Evolutionary conservation across 768 basidiomycete genomes (phyloP).

Genomic region (Russula dissimulans): DNA sequence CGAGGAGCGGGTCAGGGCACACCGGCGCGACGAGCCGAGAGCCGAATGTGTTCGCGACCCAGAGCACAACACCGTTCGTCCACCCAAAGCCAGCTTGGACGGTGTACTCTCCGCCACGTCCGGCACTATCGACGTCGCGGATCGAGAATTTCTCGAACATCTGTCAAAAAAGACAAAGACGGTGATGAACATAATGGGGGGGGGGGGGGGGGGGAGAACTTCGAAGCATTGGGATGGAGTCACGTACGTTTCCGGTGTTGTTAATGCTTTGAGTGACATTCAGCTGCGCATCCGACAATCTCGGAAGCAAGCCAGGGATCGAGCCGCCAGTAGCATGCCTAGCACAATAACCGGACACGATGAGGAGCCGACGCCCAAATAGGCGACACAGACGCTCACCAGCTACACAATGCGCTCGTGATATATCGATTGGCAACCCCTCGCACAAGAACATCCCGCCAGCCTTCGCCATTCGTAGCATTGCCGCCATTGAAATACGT

Average conservation of each 20-base stretch:
- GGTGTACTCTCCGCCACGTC: slow-evolving; percentile 78
- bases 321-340: slow-evolving; percentile 87
- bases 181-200: neutral
- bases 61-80: slow-evolving; percentile 78
- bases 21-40: slow-evolving; percentile 45
- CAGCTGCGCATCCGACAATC: slow-evolving; percentile 59
- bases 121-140: slow-evolving; percentile 68
- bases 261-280: slow-evolving; percentile 55
- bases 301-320: slow-evolving; percentile 58
- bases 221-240: neutral
- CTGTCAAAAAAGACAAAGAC: slow-evolving; percentile 27
- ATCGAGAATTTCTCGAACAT: slow-evolving; percentile 89
- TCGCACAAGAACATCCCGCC: slow-evolving; percentile 51
- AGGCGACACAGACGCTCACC: slow-evolving; percentile 39
- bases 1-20: slow-evolving; percentile 42
- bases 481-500: slow-evolving; percentile 65
- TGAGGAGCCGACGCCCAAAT: neutral
- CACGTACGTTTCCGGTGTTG: slow-evolving; percentile 66
- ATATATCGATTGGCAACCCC: slow-evolving; percentile 83
- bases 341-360: neutral
- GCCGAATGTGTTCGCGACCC: slow-evolving; percentile 64
- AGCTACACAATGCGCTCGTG: slow-evolving; percentile 78
- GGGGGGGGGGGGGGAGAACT: no score
- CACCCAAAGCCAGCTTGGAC: slow-evolving; percentile 82
- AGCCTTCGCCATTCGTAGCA: slow-evolving; percentile 49